These are phyloP conservation scores for Lepraria neglecta DNA, from an alignment of 495 filamentous ascomycete genomes.

Conservation along the genomic window DNA sequence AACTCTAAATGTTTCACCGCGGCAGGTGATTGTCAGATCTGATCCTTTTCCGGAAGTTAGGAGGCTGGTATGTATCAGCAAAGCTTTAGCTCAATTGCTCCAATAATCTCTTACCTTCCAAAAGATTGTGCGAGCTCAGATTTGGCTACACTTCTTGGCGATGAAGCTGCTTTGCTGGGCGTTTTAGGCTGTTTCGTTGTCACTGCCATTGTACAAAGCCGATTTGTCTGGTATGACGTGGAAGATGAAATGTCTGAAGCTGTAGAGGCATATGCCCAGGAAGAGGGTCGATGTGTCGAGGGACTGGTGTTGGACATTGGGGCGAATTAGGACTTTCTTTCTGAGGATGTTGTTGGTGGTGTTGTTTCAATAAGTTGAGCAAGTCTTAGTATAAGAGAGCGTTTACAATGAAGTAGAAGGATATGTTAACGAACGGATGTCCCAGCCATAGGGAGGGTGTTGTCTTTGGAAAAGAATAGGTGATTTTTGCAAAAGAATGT, in stretches of 20 bases:
- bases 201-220: not conserved
- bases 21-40: constrained; percentile 4
- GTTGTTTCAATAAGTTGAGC: not conserved
- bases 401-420: not conserved
- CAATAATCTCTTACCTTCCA: not conserved
- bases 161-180: not conserved
- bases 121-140: constrained; percentile 9
- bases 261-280: constrained; percentile 4
- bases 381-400: not conserved
- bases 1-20: constrained; percentile 3
- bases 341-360: not conserved
- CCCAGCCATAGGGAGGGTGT: not conserved
- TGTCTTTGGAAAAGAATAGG: not conserved
- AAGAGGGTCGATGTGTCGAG: constrained; percentile 5
- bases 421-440: not conserved
- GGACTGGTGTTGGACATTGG: constrained; percentile 4
- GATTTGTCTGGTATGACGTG: constrained; percentile 2
- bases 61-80: constrained; percentile 2
- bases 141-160: not conserved
- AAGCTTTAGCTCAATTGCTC: not conserved
- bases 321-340: not conserved
- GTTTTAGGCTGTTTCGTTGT: not conserved
- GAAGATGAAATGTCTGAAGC: constrained; percentile 8
- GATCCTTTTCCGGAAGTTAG: constrained; percentile 9
- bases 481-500: not conserved